A percentile compares a stretch with the other conserved stretches of the same genome.
Conservation (phyloP, 495 filamentous ascomycete species). For the Daldinia bambusicola region DNA sequence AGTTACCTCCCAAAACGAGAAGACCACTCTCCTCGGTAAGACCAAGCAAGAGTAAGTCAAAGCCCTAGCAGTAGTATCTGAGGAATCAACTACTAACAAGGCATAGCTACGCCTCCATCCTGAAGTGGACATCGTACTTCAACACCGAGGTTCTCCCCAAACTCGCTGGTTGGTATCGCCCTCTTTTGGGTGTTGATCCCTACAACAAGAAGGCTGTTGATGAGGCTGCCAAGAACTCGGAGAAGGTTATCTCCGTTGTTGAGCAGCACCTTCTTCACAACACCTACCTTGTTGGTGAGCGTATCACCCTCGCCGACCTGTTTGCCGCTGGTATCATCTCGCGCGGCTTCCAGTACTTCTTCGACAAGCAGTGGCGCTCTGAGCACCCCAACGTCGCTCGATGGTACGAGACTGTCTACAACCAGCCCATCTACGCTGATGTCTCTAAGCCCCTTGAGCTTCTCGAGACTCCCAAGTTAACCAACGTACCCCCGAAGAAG, state of each 20-base stretch:
- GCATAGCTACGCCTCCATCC: slow-evolving; percentile 85
- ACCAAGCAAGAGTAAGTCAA: slow-evolving; percentile 92
- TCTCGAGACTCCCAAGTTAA: slow-evolving; percentile 82
- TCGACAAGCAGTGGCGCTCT: slow-evolving; percentile 86
- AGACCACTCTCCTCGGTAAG: slow-evolving; percentile 97
- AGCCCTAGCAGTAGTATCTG: neutral
- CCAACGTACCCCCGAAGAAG: slow-evolving; percentile 93
- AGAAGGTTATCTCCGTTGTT: slow-evolving; percentile 73
- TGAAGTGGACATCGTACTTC: slow-evolving; percentile 91
- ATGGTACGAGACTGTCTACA: slow-evolving; percentile 94
- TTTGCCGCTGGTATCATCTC: slow-evolving; percentile 80
- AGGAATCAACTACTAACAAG: slow-evolving; percentile 36
- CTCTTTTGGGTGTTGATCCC: slow-evolving; percentile 78
- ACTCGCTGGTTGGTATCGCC: slow-evolving; percentile 87
- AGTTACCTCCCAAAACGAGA: slow-evolving; percentile 99
- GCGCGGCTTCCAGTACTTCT: slow-evolving; percentile 86
- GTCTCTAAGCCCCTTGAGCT: slow-evolving; percentile 77
- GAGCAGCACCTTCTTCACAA: slow-evolving; percentile 89
- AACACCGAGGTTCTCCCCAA: slow-evolving; percentile 82
- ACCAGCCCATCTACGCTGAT: slow-evolving; percentile 87
- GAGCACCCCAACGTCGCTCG: slow-evolving; percentile 85
- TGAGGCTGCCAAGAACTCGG: slow-evolving; percentile 71
- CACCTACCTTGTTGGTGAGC: slow-evolving; percentile 98
- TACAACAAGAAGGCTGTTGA: slow-evolving; percentile 99
- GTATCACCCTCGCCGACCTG: slow-evolving; percentile 94